phyloP scores from a whole-genome alignment of 805 yeast genomes.

The Ogataea saltuana region DNA sequence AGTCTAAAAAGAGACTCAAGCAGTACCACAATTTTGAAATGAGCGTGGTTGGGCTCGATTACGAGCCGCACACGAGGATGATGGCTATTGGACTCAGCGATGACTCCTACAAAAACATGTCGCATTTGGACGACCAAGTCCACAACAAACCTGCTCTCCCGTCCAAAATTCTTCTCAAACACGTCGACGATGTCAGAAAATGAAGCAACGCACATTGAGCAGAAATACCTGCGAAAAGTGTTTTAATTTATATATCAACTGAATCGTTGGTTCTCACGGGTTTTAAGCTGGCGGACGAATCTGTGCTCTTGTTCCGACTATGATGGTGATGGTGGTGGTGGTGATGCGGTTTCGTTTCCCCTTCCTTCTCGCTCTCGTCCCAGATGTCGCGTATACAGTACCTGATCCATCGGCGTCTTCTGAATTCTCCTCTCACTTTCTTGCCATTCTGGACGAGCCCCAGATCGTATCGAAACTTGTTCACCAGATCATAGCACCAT shows the following conservation, averaged over 20 bases:
- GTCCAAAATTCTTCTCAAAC: slow-evolving; percentile 20
- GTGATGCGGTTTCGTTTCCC: slow-evolving; percentile 6
- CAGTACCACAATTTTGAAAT: slow-evolving; percentile 26
- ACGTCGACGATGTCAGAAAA: slow-evolving; percentile 8
- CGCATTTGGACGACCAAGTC: slow-evolving; percentile 18
- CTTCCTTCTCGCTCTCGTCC: slow-evolving; percentile 17
- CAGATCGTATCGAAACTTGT: slow-evolving; percentile 25
- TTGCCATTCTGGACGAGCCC: slow-evolving; percentile 21
- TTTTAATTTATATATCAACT: slow-evolving; percentile 10
- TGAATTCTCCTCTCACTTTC: slow-evolving; percentile 43
- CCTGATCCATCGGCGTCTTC: slow-evolving; percentile 72
- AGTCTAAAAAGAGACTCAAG: slow-evolving; percentile 30
- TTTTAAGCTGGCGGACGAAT: slow-evolving; percentile 12
- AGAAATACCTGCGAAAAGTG: no score
- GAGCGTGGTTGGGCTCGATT: slow-evolving; percentile 22
- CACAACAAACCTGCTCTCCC: slow-evolving; percentile 20
- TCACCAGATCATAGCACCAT: slow-evolving; percentile 74
- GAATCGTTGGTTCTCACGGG: slow-evolving; percentile 15
- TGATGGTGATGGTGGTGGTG: slow-evolving; percentile 9
- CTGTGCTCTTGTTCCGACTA: slow-evolving; percentile 14
- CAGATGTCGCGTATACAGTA: slow-evolving; percentile 35
- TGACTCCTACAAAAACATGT: slow-evolving; percentile 40
- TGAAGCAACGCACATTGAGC: no score
- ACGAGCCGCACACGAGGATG: slow-evolving; percentile 13
- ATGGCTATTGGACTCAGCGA: slow-evolving; percentile 45